Evolutionary conservation across 768 basidiomycete species (phyloP).

Genomic region (Calocybe gangraenosa): DNA sequence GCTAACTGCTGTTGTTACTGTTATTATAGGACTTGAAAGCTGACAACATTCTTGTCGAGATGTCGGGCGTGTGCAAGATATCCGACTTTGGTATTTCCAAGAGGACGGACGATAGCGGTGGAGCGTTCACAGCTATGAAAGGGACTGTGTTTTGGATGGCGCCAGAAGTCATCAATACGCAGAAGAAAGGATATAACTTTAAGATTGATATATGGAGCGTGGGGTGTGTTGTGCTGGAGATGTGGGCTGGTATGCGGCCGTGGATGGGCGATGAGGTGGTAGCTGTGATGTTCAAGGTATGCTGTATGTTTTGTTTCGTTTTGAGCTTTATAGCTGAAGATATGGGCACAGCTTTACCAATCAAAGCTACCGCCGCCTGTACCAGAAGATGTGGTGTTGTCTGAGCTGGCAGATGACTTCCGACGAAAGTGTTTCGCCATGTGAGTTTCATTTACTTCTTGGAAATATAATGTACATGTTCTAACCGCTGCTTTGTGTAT

Average conservation of each 20-base stretch:
- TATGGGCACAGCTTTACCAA: slow-evolving; percentile 64
- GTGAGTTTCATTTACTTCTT: slow-evolving; percentile 38
- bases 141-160: slow-evolving; percentile 99
- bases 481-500: slow-evolving; percentile 8
- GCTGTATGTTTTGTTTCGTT: slow-evolving; percentile 16
- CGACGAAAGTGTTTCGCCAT: slow-evolving; percentile 85
- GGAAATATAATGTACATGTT: not conserved
- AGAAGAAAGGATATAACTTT: slow-evolving; percentile 89
- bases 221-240: slow-evolving; percentile 97
- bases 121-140: slow-evolving; percentile 88
- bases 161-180: slow-evolving; percentile 86
- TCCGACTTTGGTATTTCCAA: slow-evolving; percentile 99
- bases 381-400: slow-evolving; percentile 75
- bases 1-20: slow-evolving; percentile 6
- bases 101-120: slow-evolving; percentile 80
- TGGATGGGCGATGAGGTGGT: slow-evolving; percentile 91
- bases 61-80: slow-evolving; percentile 90
- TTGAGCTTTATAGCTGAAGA: not conserved
- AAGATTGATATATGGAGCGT: slow-evolving; percentile 99
- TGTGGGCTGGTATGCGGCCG: slow-evolving; percentile 96
- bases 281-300: slow-evolving; percentile 92
- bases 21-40: slow-evolving; percentile 83
- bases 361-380: slow-evolving; percentile 85
- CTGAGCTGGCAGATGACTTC: slow-evolving; percentile 79
- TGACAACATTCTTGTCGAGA: slow-evolving; percentile 96